A percentile compares a stretch with the other conserved stretches of the same genome.
These are phyloP conservation scores for Cytidiella melzeri DNA, from an alignment of 768 basidiomycete species.

Conservation along the genomic window DNA sequence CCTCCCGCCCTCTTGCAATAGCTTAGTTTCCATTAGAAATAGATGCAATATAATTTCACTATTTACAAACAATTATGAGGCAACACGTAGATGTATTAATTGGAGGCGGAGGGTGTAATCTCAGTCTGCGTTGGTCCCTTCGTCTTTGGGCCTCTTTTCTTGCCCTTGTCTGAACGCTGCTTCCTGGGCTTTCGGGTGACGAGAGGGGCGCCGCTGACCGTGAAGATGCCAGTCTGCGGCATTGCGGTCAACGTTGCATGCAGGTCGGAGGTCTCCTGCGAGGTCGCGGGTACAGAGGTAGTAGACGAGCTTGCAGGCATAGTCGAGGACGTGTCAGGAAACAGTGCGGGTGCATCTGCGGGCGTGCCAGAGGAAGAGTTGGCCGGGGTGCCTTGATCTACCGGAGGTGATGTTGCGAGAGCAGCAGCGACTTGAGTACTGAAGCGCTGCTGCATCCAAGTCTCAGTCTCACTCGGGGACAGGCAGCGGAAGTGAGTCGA, in stretches of 20 bases:
- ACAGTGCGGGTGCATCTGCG: background rate
- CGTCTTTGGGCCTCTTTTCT: constrained; percentile 4
- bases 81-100: no score
- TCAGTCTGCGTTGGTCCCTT: no score
- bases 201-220: no score
- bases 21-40: no score
- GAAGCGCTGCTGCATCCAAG: no score
- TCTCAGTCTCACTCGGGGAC: constrained; percentile 1
- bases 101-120: no score
- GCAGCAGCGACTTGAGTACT: no score
- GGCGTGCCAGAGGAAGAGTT: background rate
- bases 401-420: background rate
- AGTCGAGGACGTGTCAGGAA: no score
- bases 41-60: no score
- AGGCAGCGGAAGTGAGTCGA: constrained; percentile 15
- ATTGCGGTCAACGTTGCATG: background rate
- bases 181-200: no score
- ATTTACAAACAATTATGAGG: no score
- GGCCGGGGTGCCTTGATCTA: background rate
- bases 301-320: background rate
- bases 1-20: background rate
- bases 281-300: background rate
- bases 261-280: no score
- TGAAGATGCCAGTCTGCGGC: background rate
- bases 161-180: constrained; percentile 3